Evolutionary conservation across 2,329 filamentous ascomycete genomes (phyloP).

Genomic region (Cladosporium cucumerinum): DNA sequence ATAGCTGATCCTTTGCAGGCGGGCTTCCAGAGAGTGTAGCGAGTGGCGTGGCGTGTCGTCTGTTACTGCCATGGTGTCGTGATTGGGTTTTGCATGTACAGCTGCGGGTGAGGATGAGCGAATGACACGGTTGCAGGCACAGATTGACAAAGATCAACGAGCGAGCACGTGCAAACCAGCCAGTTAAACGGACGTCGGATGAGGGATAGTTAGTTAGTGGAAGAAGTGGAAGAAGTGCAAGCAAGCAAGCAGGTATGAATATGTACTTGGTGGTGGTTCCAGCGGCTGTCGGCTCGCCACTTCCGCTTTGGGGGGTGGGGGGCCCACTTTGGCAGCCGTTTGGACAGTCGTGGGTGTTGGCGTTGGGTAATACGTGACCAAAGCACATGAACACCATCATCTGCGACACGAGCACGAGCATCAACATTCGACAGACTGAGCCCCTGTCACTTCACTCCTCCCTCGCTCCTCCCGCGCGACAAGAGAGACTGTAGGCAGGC

Average conservation of each 20-base stretch:
- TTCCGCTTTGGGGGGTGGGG: neutral
- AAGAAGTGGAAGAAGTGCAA: neutral
- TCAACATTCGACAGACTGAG: neutral
- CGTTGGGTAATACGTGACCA: constrained; percentile 10
- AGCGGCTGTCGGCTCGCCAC: neutral
- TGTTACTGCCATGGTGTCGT: constrained; percentile 1
- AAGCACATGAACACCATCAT: constrained; percentile 9
- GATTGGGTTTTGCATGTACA: neutral
- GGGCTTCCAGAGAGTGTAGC: constrained; percentile 43
- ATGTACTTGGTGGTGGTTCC: neutral
- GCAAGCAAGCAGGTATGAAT: too few relatives aligned
- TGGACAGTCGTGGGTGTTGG: neutral
- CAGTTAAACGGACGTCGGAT: neutral
- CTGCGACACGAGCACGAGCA: constrained; percentile 1
- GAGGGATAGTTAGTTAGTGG: neutral
- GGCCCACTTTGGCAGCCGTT: neutral
- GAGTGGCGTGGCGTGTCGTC: constrained; percentile 32
- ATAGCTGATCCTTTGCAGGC: constrained; percentile 44
- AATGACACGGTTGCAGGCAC: neutral
- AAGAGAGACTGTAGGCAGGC: constrained; percentile 15
- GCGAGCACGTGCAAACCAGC: neutral
- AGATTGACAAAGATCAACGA: neutral
- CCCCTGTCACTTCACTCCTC: neutral
- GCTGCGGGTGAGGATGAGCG: neutral
- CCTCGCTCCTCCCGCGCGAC: neutral